phyloP scores from a whole-genome alignment of 768 basidiomycete species.

The Boletus insuetus region DNA sequence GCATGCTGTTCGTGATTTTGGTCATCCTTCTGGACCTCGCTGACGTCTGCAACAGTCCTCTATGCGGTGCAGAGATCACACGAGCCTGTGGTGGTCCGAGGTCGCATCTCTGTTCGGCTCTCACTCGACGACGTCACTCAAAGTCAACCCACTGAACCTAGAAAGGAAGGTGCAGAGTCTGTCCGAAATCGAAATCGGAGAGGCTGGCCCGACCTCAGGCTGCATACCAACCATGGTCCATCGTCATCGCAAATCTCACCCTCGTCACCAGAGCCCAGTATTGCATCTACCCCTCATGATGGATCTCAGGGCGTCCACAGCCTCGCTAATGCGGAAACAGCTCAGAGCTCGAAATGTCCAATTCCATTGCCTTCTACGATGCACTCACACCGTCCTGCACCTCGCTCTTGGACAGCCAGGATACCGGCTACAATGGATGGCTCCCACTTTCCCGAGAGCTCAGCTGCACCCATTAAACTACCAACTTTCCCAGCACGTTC shows the following conservation, averaged over 20 bases:
- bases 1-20: conserved; percentile 49
- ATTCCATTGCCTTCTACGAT: conserved; percentile 5
- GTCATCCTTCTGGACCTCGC: background rate
- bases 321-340: background rate
- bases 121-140: conserved; percentile 39
- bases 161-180: conserved; percentile 3
- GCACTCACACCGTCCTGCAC: background rate
- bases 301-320: background rate
- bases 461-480: conserved; percentile 6
- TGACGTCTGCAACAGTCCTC: conserved; percentile 38
- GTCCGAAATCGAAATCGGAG: conserved; percentile 15
- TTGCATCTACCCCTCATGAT: conserved; percentile 1
- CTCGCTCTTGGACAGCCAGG: conserved; percentile 13
- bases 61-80: conserved; percentile 56
- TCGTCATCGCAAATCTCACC: background rate
- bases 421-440: conserved; percentile 12
- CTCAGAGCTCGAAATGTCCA: background rate
- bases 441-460: conserved; percentile 3
- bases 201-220: conserved; percentile 47
- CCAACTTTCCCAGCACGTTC: conserved; percentile 28
- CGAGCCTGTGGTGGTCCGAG: conserved; percentile 47
- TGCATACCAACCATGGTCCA: background rate
- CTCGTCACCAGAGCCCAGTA: conserved; percentile 6
- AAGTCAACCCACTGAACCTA: conserved; percentile 15
- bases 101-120: conserved; percentile 52